These are phyloP conservation scores for Meyerozyma sp. DNA, from an alignment of 1,139 yeast genomes.

Conservation along the genomic window DNA sequence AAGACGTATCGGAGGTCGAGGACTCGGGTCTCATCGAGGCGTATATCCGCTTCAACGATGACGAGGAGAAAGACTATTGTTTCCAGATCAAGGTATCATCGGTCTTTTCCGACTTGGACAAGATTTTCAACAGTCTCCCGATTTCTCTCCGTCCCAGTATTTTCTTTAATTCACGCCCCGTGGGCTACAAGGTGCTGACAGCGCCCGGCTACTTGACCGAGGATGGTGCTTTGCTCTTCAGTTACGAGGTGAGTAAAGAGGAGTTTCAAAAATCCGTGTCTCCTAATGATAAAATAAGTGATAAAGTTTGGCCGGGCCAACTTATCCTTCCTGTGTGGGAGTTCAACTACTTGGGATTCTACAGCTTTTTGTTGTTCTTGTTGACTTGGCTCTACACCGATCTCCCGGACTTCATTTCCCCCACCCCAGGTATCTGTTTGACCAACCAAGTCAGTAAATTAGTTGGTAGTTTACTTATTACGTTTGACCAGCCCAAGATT, in stretches of 20 bases:
- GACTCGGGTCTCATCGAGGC: slow-evolving; percentile 48
- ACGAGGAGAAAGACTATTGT: slow-evolving; percentile 83
- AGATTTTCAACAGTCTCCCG: slow-evolving; percentile 63
- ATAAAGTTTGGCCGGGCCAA: slow-evolving; percentile 85
- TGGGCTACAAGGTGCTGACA: slow-evolving; percentile 60
- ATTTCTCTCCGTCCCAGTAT: slow-evolving; percentile 75
- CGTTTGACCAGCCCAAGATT: slow-evolving; percentile 28
- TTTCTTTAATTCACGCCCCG: slow-evolving; percentile 62
- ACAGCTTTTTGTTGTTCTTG: slow-evolving; percentile 42
- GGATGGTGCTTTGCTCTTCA: slow-evolving; percentile 74
- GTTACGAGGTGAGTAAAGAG: slow-evolving; percentile 46
- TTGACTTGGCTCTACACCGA: slow-evolving; percentile 84
- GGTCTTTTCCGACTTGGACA: slow-evolving; percentile 52
- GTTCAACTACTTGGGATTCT: slow-evolving; percentile 44
- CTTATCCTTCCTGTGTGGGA: slow-evolving; percentile 80
- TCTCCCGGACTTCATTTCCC: slow-evolving; percentile 80
- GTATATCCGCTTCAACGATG: slow-evolving; percentile 80
- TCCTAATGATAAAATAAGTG: slow-evolving; percentile 44
- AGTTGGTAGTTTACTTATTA: slow-evolving; percentile 27
- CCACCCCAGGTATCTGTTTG: slow-evolving; percentile 87
- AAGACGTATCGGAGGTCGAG: slow-evolving; percentile 11
- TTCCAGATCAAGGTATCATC: slow-evolving; percentile 62
- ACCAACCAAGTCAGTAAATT: slow-evolving; percentile 55
- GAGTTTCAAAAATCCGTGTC: slow-evolving; percentile 41
- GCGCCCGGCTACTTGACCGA: slow-evolving; percentile 84